A percentile compares a stretch with the other conserved stretches of the same genome.
phyloP scores from a whole-genome alignment of 176 grass and related monocot species.

The Oryza coarctata region DNA sequence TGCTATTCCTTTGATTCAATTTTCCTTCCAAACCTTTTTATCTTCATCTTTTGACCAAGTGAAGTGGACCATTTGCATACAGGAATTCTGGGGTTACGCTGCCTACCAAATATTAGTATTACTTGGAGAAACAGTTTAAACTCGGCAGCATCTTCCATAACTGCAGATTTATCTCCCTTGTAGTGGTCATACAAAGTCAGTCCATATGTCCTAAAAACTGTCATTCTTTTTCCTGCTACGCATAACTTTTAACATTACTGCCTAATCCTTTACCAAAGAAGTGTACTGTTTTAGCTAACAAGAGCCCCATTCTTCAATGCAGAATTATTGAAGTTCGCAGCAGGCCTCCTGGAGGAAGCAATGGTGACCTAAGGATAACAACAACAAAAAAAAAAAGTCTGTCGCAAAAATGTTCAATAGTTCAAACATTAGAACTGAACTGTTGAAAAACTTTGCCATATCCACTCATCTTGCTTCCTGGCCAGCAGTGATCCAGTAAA shows the following conservation, averaged over 20 bases:
- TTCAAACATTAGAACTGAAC: background rate
- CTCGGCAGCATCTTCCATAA: conserved; percentile 31
- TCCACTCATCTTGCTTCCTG: background rate
- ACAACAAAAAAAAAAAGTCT: background rate
- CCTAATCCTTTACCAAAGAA: background rate
- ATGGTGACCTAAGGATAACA: background rate
- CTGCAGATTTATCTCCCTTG: conserved; percentile 13
- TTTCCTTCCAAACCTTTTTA: conserved; percentile 22
- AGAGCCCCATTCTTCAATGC: background rate
- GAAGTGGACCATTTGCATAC: conserved; percentile 28
- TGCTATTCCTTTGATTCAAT: background rate
- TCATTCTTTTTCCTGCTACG: background rate
- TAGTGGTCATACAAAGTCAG: conserved; percentile 40
- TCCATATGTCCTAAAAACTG: background rate
- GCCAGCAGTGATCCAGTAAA: conserved; percentile 9
- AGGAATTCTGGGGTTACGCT: conserved; percentile 38
- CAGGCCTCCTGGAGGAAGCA: background rate
- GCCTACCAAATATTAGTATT: conserved; percentile 33
- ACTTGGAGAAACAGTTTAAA: conserved; percentile 36
- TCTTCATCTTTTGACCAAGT: conserved; percentile 16
- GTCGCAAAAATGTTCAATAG: background rate
- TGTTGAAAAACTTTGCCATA: background rate
- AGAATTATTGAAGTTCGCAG: conserved; percentile 19
- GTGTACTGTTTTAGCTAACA: background rate
- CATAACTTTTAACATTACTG: background rate